These are phyloP conservation scores for Craterostigma plantagineum DNA, from an alignment of 257 asterid genomes.

Conservation along the genomic window DNA sequence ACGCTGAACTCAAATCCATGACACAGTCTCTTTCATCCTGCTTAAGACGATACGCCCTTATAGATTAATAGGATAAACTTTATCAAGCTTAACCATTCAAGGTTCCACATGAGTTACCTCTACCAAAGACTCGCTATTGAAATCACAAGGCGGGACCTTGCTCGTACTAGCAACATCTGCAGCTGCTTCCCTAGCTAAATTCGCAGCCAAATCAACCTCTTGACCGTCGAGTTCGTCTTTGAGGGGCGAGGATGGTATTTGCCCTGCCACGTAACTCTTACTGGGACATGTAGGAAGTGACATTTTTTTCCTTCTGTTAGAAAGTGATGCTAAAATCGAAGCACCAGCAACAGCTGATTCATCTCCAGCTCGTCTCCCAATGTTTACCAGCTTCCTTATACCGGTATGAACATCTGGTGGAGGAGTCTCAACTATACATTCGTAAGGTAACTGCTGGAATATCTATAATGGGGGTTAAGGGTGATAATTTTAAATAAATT, in stretches of 20 bases:
- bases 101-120: too few relatives aligned
- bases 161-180: conserved; percentile 27
- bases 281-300: conserved; percentile 41
- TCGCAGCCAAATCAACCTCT: too few relatives aligned
- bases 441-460: conserved; percentile 52
- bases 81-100: too few relatives aligned
- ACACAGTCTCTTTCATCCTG: conserved; percentile 63
- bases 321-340: conserved; percentile 83
- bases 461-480: conserved; percentile 21
- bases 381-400: conserved; percentile 32
- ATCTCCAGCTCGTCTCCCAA: conserved; percentile 66
- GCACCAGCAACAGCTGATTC: conserved; percentile 84
- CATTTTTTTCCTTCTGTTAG: conserved; percentile 40
- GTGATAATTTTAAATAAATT: not conserved
- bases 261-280: conserved; percentile 25
- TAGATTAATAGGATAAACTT: not conserved
- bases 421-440: conserved; percentile 40
- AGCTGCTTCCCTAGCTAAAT: too few relatives aligned
- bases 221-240: conserved; percentile 51
- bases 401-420: conserved; percentile 49
- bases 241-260: conserved; percentile 40
- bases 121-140: conserved; percentile 7
- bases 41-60: conserved; percentile 6
- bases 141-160: conserved; percentile 38
- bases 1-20: conserved; percentile 29